These are phyloP conservation scores for Saccharomycopsis amapae DNA, from an alignment of 805 yeast genomes.

Conservation along the genomic window DNA sequence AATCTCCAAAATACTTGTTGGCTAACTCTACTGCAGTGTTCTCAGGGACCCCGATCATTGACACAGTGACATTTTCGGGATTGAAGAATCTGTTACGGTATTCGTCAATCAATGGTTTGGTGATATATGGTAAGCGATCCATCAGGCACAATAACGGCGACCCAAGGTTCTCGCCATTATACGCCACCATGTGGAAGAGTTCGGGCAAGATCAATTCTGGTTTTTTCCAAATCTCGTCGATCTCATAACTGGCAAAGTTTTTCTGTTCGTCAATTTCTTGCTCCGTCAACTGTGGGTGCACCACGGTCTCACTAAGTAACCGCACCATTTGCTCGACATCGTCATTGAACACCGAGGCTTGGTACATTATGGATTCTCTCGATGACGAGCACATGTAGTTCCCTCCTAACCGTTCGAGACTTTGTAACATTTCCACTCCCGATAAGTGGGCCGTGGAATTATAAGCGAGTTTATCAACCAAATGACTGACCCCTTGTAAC, in stretches of 20 bases:
- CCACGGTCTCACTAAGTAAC: conserved; percentile 69
- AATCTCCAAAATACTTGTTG: conserved; percentile 54
- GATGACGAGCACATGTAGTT: conserved; percentile 90
- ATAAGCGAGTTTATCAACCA: conserved; percentile 81
- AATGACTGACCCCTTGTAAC: conserved; percentile 71
- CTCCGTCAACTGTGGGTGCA: conserved; percentile 58
- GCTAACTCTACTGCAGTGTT: conserved; percentile 60
- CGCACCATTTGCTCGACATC: conserved; percentile 77
- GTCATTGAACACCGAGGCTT: conserved; percentile 85
- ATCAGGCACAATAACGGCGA: conserved; percentile 77
- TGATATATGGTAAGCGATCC: conserved; percentile 53
- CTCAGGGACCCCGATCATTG: conserved; percentile 80
- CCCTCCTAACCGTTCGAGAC: conserved; percentile 78
- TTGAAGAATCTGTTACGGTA: conserved; percentile 63
- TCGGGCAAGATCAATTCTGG: conserved; percentile 87
- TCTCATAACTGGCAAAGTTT: conserved; percentile 70
- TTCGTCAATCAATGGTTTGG: conserved; percentile 28
- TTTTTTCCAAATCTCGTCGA: conserved; percentile 72
- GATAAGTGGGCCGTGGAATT: conserved; percentile 53
- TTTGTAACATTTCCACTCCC: conserved; percentile 67
- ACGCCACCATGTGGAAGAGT: conserved; percentile 81
- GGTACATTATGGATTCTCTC: conserved; percentile 87
- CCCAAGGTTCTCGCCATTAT: conserved; percentile 65
- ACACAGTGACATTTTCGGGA: conserved; percentile 78
- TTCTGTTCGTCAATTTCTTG: conserved; percentile 71